Evolutionary conservation across 108 stramenopile genomes (phyloP).

Genomic region (Seminavis robusta): DNA sequence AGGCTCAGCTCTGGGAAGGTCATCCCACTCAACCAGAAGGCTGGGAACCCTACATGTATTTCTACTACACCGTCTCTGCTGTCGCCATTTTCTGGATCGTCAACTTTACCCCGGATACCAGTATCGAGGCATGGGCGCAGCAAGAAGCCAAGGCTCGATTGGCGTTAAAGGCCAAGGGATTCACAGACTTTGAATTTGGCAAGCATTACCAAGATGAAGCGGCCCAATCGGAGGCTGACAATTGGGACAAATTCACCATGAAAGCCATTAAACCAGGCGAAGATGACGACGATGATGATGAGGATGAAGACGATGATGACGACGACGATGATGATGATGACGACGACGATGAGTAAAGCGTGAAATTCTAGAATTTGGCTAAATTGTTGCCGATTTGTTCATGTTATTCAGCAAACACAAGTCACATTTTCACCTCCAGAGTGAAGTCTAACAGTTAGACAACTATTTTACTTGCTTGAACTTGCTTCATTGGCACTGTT

Average conservation of each 20-base stretch:
- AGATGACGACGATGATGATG: conserved; percentile 43
- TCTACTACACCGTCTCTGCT: conserved; percentile 27
- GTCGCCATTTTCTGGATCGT: conserved; percentile 22
- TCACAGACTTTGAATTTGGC: conserved; percentile 50
- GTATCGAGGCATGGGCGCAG: conserved; percentile 55
- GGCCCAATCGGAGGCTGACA: conserved; percentile 6
- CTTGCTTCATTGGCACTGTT: no score
- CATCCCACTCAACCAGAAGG: conserved; percentile 52
- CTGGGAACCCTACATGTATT: conserved; percentile 55
- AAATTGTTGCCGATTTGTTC: no score
- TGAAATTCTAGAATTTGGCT: no score
- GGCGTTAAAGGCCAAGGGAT: conserved; percentile 28
- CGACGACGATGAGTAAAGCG: no score
- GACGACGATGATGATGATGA: conserved; percentile 11
- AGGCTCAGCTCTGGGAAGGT: conserved; percentile 50
- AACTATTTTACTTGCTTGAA: no score
- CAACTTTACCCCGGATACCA: conserved; percentile 59
- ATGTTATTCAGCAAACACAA: no score
- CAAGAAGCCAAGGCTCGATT: conserved; percentile 53
- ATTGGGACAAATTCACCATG: conserved; percentile 37
- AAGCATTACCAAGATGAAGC: conserved; percentile 36
- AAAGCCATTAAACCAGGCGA: conserved; percentile 37
- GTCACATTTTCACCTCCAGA: no score
- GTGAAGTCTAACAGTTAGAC: no score
- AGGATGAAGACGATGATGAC: conserved; percentile 26